These are phyloP conservation scores for Ceratobasidium sp. DNA, from an alignment of 1,284 basidiomycete species.

Conservation along the genomic window DNA sequence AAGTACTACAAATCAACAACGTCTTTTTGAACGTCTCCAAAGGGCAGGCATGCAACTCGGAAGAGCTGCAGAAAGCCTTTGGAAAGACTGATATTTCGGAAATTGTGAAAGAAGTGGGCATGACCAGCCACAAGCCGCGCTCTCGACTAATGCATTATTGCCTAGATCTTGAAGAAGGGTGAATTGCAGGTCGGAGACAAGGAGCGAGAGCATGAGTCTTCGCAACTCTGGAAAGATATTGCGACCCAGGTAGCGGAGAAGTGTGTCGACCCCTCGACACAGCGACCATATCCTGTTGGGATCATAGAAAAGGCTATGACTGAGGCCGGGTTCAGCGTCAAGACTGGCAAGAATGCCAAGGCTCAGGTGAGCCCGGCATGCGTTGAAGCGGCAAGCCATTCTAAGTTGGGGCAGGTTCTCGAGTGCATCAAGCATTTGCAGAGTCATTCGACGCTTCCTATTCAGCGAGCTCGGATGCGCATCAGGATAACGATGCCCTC, in stretches of 20 bases:
- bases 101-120: constrained; percentile 80
- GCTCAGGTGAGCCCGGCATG: constrained; percentile 66
- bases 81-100: constrained; percentile 74
- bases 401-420: constrained; percentile 66
- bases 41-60: constrained; percentile 87
- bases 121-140: neutral
- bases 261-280: constrained; percentile 90
- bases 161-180: constrained; percentile 90
- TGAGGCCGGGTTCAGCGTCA: constrained; percentile 91
- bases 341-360: constrained; percentile 89
- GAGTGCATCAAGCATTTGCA: constrained; percentile 90
- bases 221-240: constrained; percentile 86
- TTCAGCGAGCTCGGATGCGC: constrained; percentile 92
- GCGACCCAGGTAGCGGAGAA: constrained; percentile 93
- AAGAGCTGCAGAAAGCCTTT: constrained; percentile 92
- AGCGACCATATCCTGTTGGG: constrained; percentile 89
- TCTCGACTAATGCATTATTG: constrained; percentile 1
- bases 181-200: constrained; percentile 98
- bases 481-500: constrained; percentile 81
- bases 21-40: constrained; percentile 98
- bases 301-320: constrained; percentile 99
- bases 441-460: constrained; percentile 80
- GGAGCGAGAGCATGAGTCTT: constrained; percentile 89
- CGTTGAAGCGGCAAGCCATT: neutral
- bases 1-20: constrained; percentile 96